Conservation (phyloP, 164 flowering plant species). For the Nymphaea thermarum region DNA sequence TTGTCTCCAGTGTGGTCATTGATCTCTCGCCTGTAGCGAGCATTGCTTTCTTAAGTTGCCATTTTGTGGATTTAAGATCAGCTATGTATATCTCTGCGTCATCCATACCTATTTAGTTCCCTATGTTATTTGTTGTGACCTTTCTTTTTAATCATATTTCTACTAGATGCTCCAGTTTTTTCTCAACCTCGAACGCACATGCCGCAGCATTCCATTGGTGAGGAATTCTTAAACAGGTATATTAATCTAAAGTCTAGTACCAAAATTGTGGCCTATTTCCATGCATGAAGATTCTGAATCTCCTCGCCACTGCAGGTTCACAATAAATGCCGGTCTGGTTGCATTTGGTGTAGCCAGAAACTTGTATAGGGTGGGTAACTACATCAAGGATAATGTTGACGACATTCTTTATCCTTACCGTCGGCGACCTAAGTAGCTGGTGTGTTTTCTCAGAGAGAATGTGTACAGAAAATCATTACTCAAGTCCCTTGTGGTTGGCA, state of each 20-base stretch:
- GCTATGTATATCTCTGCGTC: too few relatives aligned
- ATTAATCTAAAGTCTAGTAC: background rate
- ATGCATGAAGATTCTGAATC: background rate
- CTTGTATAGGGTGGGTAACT: constrained; percentile 41
- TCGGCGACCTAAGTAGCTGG: constrained; percentile 49
- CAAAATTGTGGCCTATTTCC: background rate
- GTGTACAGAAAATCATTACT: background rate
- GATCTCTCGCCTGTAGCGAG: too few relatives aligned
- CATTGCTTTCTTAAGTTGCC: too few relatives aligned
- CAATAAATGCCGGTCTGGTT: constrained; percentile 57
- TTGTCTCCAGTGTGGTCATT: too few relatives aligned
- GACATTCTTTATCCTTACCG: constrained; percentile 60
- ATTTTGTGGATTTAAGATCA: too few relatives aligned
- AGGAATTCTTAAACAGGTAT: constrained; percentile 60
- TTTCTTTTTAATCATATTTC: constrained; percentile 1
- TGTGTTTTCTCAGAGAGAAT: background rate
- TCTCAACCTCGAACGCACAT: constrained; percentile 39
- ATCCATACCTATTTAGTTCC: too few relatives aligned
- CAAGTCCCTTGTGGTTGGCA: background rate
- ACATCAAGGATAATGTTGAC: constrained; percentile 51
- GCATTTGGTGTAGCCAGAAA: constrained; percentile 68
- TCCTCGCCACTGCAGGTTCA: constrained; percentile 36
- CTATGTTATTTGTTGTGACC: too few relatives aligned
- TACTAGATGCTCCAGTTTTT: constrained; percentile 29
- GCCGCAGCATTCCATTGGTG: constrained; percentile 33